Conservation (phyloP, 225 moss, liverwort and hornwort species). For the Bryoerythrophyllum caledonicum region DNA sequence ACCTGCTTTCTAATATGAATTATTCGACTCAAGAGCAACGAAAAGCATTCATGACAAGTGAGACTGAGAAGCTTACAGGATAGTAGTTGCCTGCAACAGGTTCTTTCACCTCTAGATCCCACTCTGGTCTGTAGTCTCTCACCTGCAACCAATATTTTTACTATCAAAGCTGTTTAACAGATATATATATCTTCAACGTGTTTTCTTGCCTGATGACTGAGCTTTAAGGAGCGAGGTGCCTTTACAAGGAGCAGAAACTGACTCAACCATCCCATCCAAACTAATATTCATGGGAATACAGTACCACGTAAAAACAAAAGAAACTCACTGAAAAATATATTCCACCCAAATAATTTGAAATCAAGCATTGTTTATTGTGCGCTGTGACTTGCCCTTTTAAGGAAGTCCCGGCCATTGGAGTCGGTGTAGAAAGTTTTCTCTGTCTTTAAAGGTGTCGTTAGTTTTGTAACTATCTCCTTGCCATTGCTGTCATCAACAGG, state of each 20-base stretch:
- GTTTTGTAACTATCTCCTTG: slow-evolving; percentile 83
- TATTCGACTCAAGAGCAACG: slow-evolving; percentile 8
- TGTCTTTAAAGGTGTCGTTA: slow-evolving; percentile 69
- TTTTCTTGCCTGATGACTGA: neutral
- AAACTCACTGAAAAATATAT: slow-evolving; percentile 2
- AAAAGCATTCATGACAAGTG: slow-evolving; percentile 6
- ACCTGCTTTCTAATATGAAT: neutral
- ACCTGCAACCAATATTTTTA: slow-evolving; percentile 42
- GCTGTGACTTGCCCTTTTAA: slow-evolving; percentile 65
- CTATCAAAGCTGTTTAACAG: slow-evolving; percentile 2
- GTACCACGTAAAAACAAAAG: neutral
- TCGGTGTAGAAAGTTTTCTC: slow-evolving; percentile 84
- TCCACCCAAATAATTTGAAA: slow-evolving; percentile 16
- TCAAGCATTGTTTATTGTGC: slow-evolving; percentile 2
- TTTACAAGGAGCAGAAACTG: slow-evolving; percentile 1
- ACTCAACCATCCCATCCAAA: neutral
- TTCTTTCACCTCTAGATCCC: slow-evolving; percentile 80
- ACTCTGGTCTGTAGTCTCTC: slow-evolving; percentile 79
- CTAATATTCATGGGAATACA: neutral
- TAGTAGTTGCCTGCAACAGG: slow-evolving; percentile 97
- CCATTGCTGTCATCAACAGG: slow-evolving; percentile 81
- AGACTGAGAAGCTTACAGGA: slow-evolving; percentile 54
- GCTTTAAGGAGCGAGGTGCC: neutral
- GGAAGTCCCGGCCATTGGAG: slow-evolving; percentile 90
- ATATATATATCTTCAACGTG: neutral